Percentiles rank a stretch among this genome's conserved stretches.
phyloP scores from a whole-genome alignment of 371 early-diverging fungal species.

The Batkoa obscura region DNA sequence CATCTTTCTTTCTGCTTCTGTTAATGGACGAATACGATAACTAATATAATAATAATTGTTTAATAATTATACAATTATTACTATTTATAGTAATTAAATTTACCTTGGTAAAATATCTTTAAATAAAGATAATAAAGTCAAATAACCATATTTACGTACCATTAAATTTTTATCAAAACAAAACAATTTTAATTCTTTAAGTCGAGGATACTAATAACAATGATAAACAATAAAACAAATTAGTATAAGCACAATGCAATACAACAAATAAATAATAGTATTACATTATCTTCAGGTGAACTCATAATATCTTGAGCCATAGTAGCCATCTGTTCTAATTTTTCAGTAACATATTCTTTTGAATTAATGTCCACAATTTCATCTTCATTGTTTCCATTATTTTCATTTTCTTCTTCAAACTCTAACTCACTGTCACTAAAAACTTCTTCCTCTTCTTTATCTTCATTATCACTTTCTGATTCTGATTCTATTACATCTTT shows the following conservation, averaged over 20 bases:
- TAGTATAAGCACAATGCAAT: neutral
- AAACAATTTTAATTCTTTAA: conserved; percentile 39
- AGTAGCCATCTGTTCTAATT: conserved; percentile 55
- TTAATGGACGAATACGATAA: conserved; percentile 75
- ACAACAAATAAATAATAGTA: neutral
- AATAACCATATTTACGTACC: conserved; percentile 47
- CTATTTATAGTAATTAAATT: conserved; percentile 1
- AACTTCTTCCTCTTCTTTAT: neutral
- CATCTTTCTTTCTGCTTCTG: conserved; percentile 49
- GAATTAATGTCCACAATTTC: neutral
- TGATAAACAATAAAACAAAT: neutral
- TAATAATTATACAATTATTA: neutral
- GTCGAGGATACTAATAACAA: conserved; percentile 21
- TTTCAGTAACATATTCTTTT: conserved; percentile 27
- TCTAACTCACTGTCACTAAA: neutral
- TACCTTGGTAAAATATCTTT: conserved; percentile 83
- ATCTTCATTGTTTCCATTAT: neutral
- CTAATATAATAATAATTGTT: conserved; percentile 9
- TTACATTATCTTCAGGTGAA: conserved; percentile 56
- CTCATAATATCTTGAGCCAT: conserved; percentile 52
- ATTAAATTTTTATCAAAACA: conserved; percentile 27
- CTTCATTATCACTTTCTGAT: neutral
- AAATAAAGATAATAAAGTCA: conserved; percentile 78
- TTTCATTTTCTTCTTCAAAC: neutral
- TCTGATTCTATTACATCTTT: neutral